These are phyloP conservation scores for Dioscorea cayenensis DNA, from an alignment of 116 monocot species.

Conservation along the genomic window DNA sequence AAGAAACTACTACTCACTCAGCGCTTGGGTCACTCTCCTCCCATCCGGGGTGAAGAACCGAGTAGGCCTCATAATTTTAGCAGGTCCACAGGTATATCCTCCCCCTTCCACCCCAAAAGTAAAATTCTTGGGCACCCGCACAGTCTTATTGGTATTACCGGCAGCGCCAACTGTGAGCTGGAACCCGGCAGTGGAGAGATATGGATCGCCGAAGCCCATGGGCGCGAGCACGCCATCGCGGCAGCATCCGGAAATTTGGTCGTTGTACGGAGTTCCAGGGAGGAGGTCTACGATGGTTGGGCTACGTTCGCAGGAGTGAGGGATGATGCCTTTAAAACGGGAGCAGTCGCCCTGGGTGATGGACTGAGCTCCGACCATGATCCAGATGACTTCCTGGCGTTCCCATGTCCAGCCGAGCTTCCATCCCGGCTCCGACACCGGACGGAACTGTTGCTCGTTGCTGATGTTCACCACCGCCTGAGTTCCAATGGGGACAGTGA, in stretches of 20 bases:
- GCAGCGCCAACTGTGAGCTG: not conserved
- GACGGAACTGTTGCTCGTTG: constrained; percentile 5
- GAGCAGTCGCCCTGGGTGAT: constrained; percentile 4
- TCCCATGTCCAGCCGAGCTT: constrained; percentile 5
- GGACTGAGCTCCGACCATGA: not conserved
- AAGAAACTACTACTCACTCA: not conserved
- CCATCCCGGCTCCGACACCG: constrained; percentile 1
- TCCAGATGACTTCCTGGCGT: constrained; percentile 1
- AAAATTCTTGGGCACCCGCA: not conserved
- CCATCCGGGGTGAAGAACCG: not conserved
- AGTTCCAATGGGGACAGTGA: not conserved
- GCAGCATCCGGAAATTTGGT: not conserved
- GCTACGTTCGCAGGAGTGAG: not conserved
- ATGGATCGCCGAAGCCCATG: not conserved
- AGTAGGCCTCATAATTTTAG: not conserved
- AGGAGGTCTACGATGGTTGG: not conserved
- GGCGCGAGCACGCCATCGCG: not conserved
- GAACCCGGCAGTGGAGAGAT: not conserved
- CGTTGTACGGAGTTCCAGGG: not conserved
- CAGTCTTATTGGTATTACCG: not conserved
- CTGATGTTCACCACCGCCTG: constrained; percentile 3
- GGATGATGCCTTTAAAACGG: not conserved
- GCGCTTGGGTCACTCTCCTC: not conserved
- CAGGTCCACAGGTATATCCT: not conserved
- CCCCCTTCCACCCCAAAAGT: not conserved